phyloP scores from a whole-genome alignment of 2,329 filamentous ascomycete species.

The Aspergillus sp. region DNA sequence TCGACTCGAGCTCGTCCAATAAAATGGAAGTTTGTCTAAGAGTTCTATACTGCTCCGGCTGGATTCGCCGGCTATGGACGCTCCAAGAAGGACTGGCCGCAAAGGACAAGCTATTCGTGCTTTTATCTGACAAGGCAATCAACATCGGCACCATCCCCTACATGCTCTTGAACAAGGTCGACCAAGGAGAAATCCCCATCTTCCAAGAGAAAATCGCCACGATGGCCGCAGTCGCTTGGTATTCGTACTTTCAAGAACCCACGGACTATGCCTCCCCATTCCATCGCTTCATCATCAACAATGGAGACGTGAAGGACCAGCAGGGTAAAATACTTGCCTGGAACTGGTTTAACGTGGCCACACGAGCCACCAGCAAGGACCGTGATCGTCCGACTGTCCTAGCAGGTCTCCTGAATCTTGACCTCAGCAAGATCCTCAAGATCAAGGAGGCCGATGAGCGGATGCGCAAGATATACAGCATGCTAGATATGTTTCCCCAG shows the following conservation, averaged over 20 bases:
- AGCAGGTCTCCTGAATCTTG: background rate
- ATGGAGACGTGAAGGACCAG: background rate
- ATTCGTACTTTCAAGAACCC: background rate
- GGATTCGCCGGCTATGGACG: constrained; percentile 1
- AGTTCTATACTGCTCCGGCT: background rate
- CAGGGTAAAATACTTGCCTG: background rate
- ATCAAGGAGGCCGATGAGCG: background rate
- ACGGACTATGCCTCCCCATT: background rate
- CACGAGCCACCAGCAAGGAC: constrained; percentile 1
- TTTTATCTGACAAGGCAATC: background rate
- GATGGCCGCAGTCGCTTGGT: background rate
- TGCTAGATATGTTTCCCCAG: background rate
- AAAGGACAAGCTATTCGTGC: background rate
- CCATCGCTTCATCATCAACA: background rate
- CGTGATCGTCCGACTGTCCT: background rate
- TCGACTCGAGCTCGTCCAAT: background rate
- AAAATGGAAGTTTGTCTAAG: background rate
- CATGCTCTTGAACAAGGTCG: background rate
- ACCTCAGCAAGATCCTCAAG: background rate
- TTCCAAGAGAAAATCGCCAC: background rate
- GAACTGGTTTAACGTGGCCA: constrained; percentile 1
- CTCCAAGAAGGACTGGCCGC: background rate
- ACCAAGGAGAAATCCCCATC: background rate
- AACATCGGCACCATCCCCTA: background rate
- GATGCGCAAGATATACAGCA: background rate